Evolutionary conservation across 2,329 filamentous ascomycete genomes (phyloP), one percentile per base, ranked within the genome.

Genomic region (Fusarium sp.): DNA sequence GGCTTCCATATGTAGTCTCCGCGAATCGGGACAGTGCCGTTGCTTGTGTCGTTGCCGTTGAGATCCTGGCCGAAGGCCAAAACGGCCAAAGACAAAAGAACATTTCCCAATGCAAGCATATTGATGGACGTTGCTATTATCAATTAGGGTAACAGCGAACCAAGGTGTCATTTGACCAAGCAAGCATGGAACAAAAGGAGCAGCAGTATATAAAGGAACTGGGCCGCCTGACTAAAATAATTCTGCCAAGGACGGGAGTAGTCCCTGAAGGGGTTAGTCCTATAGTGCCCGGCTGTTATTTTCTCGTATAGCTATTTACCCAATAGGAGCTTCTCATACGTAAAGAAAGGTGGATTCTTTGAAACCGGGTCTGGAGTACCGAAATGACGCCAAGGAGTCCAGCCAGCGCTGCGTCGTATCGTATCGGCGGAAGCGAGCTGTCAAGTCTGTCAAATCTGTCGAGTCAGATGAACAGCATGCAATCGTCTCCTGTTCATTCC

Each of bases 1-100:
- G 47, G 47, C 11, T 12, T 51, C 47, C 47, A 51, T 37, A 9
- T 51, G 22, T 51, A 51, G 8, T 37, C 30, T 37, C 47, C 47
- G 5, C 30, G 47, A n/a, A 4, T 25, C 5, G 47, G 47, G 3
- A 0, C 30, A 14, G 47, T 25, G 11, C 22, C 4, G 30, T 51
- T 51, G 8, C 3, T 9, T 6, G 46, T 49, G 27, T 29, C 46
- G 29, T 49, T 49, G 4, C 46, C 16, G 29, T 32, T 32, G 6
- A 49, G 4, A 24, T 32, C 27, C 20, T 49, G 46, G 29, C 46
- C 27, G 6, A 24, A 4, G 13, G 46, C 46, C 16, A 14, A 2
- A 6, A 12, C 14, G 9, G 46, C 46, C 20, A 32, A 8, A 8
- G 46, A 32, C 4, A 49, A 9, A 24, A 49, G 20, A 32, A 32